Conservation (phyloP, 2,329 filamentous ascomycete species). For the Ophiostoma ips region DNA sequence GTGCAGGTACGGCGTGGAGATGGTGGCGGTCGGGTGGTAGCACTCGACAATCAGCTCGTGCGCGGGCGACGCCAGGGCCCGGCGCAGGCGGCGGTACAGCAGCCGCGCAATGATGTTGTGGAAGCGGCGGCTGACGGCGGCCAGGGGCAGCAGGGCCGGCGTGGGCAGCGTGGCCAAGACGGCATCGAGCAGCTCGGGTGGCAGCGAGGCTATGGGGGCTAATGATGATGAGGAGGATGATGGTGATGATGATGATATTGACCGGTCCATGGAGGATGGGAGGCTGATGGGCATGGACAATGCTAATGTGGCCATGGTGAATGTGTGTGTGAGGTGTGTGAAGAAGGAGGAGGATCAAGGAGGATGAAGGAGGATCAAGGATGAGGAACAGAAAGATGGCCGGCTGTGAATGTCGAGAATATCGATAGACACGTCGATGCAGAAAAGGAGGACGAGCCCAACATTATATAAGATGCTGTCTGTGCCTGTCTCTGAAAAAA, state of each 20-base stretch:
- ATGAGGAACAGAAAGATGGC: neutral
- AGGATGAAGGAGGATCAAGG: neutral
- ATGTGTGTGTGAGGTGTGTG: neutral
- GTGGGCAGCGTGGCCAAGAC: constrained; percentile 19
- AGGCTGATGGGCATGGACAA: too few relatives aligned
- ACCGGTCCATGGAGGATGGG: too few relatives aligned
- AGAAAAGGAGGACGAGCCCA: too few relatives aligned
- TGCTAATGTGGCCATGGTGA: neutral
- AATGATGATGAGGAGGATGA: too few relatives aligned
- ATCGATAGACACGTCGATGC: too few relatives aligned
- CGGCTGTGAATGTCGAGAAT: too few relatives aligned
- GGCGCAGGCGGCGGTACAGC: constrained; percentile 19
- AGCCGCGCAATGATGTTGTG: constrained; percentile 17
- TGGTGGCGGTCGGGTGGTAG: constrained; percentile 57
- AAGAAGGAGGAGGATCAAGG: neutral
- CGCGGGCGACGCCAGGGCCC: constrained; percentile 41
- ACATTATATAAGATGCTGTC: too few relatives aligned
- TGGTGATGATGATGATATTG: too few relatives aligned
- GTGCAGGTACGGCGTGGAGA: constrained; percentile 51
- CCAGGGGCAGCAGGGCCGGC: constrained; percentile 16
- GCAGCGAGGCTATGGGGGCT: neutral
- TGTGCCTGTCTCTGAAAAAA: too few relatives aligned
- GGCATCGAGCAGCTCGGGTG: constrained; percentile 19
- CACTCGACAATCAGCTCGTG: constrained; percentile 65
- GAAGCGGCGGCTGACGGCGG: constrained; percentile 20